A percentile compares a stretch with the other conserved stretches of the same genome.
phyloP scores from a whole-genome alignment of 192 early-diverging fungal species.

The Spinellus fusiger region DNA sequence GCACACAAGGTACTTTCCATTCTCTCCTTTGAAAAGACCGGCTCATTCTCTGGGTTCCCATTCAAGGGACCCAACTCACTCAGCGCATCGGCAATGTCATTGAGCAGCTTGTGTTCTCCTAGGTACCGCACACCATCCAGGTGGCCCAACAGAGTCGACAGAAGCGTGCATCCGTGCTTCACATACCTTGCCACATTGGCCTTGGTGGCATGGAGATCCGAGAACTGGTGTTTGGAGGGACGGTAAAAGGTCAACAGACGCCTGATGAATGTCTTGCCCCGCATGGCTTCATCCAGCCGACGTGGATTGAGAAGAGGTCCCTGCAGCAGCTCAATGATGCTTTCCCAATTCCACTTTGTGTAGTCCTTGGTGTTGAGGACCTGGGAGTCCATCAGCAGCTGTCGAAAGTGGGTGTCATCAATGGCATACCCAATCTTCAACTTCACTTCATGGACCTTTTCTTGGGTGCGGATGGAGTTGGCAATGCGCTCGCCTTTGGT shows the following conservation, averaged over 20 bases:
- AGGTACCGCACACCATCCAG: constrained; percentile 65
- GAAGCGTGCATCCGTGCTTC: constrained; percentile 61
- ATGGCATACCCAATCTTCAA: constrained; percentile 53
- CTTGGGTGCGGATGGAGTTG: constrained; percentile 24
- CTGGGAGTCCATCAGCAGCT: constrained; percentile 63
- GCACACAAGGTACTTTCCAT: constrained; percentile 67
- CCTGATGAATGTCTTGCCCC: constrained; percentile 65
- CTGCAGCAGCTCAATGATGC: constrained; percentile 66
- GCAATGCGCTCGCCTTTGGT: constrained; percentile 16
- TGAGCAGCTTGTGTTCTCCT: constrained; percentile 60
- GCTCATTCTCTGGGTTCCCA: constrained; percentile 41
- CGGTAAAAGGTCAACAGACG: constrained; percentile 68
- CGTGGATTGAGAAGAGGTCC: constrained; percentile 69
- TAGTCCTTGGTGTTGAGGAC: constrained; percentile 67
- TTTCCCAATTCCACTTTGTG: constrained; percentile 77
- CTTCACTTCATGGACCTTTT: constrained; percentile 51
- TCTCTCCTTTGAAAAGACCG: constrained; percentile 67
- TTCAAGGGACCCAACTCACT: constrained; percentile 67
- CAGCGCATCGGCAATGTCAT: constrained; percentile 69
- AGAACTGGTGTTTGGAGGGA: constrained; percentile 67
- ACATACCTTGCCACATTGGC: constrained; percentile 38
- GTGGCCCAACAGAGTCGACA: constrained; percentile 56
- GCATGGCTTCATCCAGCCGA: constrained; percentile 69
- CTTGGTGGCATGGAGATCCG: constrained; percentile 51
- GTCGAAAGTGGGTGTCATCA: constrained; percentile 66